A percentile compares a stretch with the other conserved stretches of the same genome.
Conservation (phyloP, 257 asterid genomes). For the Gardenia jasminoides region DNA sequence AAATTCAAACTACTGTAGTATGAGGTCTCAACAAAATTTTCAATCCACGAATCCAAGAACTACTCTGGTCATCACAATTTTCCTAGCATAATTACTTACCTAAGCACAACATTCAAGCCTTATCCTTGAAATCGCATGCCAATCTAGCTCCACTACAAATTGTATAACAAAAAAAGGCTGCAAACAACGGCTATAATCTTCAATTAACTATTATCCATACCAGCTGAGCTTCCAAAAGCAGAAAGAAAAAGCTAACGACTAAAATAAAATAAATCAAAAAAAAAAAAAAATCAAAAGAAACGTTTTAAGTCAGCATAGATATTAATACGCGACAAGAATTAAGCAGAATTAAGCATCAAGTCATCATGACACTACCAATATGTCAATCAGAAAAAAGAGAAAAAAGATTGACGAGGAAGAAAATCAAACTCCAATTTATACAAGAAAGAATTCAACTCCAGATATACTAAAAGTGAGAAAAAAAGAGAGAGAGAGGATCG, state of each 20-base stretch:
- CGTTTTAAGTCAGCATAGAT: too few species aligned
- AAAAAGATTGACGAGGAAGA: not conserved
- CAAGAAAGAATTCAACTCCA: not conserved
- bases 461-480: not conserved
- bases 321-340: not conserved
- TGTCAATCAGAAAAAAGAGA: not conserved
- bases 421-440: not conserved
- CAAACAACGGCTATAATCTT: not conserved
- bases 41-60: not conserved
- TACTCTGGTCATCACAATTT: not conserved
- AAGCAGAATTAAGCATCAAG: slow-evolving; percentile 3
- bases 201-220: not conserved
- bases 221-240: not conserved
- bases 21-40: not conserved
- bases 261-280: not conserved
- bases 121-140: not conserved
- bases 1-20: not conserved
- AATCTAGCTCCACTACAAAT: not conserved
- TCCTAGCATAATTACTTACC: not conserved
- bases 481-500: not conserved
- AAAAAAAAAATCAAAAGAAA: not conserved
- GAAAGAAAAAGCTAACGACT: not conserved
- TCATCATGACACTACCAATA: too few species aligned
- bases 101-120: not conserved
- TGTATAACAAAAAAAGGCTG: not conserved